These are phyloP conservation scores for Auxenochlorella pyrenoidosa DNA, from an alignment of 139 green algal genomes.

Conservation along the genomic window DNA sequence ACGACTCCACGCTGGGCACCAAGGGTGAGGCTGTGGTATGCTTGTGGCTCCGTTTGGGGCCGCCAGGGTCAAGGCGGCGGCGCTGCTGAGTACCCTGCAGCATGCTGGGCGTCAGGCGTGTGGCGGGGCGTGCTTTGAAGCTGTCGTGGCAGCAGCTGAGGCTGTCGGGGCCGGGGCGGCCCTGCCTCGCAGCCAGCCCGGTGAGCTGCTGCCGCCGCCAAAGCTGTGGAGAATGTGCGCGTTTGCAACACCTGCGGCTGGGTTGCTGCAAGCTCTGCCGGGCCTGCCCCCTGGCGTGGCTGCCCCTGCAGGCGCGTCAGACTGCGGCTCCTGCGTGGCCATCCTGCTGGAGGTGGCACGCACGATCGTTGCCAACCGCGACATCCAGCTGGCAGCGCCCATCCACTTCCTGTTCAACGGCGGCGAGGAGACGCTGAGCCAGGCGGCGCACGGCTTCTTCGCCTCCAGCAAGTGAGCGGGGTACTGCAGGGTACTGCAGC, in stretches of 20 bases:
- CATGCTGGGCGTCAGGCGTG: no score
- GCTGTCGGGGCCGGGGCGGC: no score
- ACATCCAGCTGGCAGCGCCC: constrained; percentile 49
- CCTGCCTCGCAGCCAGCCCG: no score
- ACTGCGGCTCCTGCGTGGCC: constrained; percentile 62
- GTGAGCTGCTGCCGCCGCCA: not conserved
- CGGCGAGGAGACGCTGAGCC: constrained; percentile 67
- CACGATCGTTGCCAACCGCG: constrained; percentile 45
- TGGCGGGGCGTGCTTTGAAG: no score
- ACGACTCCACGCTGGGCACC: constrained; percentile 53
- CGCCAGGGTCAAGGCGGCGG: no score
- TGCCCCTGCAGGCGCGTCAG: constrained; percentile 58
- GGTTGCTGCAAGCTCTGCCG: no score
- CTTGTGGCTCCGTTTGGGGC: no score
- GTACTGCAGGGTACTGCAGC: not conserved
- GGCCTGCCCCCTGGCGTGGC: no score
- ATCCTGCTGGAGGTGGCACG: constrained; percentile 72
- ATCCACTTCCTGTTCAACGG: constrained; percentile 78
- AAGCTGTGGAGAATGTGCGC: not conserved
- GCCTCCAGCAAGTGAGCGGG: constrained; percentile 20
- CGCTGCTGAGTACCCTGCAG: no score
- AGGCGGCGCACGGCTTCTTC: constrained; percentile 55
- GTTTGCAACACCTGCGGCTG: not conserved
- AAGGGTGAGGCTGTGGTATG: not conserved
- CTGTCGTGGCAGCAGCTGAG: no score